These are phyloP conservation scores for Beta vulgaris DNA, from an alignment of 148 eudicot genomes.

Conservation along the genomic window DNA sequence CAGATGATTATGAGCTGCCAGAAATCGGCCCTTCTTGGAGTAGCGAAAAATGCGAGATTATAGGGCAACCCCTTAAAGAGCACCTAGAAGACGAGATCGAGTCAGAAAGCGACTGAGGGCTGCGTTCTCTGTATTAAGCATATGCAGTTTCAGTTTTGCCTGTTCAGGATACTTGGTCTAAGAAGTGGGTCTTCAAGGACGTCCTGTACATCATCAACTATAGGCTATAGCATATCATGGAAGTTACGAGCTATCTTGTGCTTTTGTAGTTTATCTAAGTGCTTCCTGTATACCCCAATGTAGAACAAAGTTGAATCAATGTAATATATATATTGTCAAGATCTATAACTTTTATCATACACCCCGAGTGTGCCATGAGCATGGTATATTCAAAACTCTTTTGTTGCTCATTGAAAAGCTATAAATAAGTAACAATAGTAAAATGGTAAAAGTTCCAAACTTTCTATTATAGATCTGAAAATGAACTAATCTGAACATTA, in stretches of 20 bases:
- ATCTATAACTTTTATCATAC: too few species aligned
- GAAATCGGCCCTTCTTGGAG: constrained; percentile 53
- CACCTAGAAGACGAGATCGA: constrained; percentile 46
- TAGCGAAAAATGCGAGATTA: constrained; percentile 53
- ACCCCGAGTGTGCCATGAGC: too few species aligned
- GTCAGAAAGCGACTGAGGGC: background rate
- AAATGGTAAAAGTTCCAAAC: too few species aligned
- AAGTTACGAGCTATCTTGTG: background rate
- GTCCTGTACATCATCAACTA: constrained; percentile 17
- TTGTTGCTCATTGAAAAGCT: too few species aligned
- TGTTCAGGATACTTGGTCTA: background rate
- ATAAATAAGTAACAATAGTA: too few species aligned
- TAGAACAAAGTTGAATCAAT: background rate
- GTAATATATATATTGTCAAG: too few species aligned
- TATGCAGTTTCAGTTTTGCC: constrained; percentile 6
- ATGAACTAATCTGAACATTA: too few species aligned
- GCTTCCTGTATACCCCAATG: background rate
- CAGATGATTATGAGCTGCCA: constrained; percentile 84
- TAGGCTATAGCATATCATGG: background rate
- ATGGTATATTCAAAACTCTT: too few species aligned
- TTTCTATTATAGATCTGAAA: too few species aligned
- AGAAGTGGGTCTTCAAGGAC: background rate
- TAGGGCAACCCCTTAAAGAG: constrained; percentile 53
- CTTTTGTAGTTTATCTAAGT: background rate
- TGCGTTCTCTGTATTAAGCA: constrained; percentile 3